Evolutionary conservation across 1,284 basidiomycete genomes (phyloP), one percentile per base, ranked within the genome.

Genomic region (Leucoagaricus sp.): DNA sequence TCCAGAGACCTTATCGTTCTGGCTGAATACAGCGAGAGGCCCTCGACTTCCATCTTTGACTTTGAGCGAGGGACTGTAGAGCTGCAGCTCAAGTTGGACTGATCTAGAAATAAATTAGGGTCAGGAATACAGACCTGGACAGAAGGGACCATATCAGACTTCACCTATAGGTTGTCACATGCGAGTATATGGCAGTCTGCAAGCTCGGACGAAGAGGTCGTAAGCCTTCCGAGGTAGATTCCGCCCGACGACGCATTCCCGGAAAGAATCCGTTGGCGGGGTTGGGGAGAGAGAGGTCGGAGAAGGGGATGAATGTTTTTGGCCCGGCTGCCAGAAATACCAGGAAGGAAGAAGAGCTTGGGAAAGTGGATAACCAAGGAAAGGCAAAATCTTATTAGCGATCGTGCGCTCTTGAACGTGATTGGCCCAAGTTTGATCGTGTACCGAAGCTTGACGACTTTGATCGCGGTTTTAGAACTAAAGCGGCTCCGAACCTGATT

Each of bases 51-150:
- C 72, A 29, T 75, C 74, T 21, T 74, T 69, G 31, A 79, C 67
- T 67, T 81, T 84, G 15, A 86, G 70, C 10, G 78, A 83, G 10
- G 83, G 78, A 58, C 85, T 87, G 56, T 81, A 79, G 23, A 89
- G 69, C 58, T 81, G 79, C 55, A 88, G 72, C 62, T 86, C 83
- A 63, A 87, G 70, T 60, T 81, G 78, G 33, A 76, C 64, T 17
- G 83, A 82, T 26, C 86, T 88, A 49, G 13, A 21, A 26, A 38
- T 49, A 4, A 9, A 4, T 21, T 25, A 29, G 31, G 57, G 51
- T 51, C 61, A 46, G 50, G 59, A 8, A n/a, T 33, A 19, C 26
- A 12, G 26, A 36, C 3, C 29, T 49, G 50, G 31, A n/a, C 13
- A 53, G 3, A n/a, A n/a, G n/a, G n/a, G n/a, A n/a, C n/a, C n/a